Evolutionary conservation across 805 yeast species (phyloP).

Genomic region (Clavispora carvajalis): DNA sequence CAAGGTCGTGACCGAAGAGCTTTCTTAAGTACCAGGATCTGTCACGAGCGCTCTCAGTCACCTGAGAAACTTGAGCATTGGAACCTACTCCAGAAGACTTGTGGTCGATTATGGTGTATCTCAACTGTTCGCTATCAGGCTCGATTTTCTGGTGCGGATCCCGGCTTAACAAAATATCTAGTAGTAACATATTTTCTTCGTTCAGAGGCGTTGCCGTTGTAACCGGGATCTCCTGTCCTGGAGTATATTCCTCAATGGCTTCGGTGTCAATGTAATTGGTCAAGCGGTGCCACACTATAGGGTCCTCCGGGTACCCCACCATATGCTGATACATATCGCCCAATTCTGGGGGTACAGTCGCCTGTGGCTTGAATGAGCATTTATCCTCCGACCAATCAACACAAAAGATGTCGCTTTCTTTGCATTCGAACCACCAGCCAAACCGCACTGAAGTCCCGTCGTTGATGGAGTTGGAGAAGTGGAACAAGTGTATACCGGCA

Average conservation of each 20-base stretch:
- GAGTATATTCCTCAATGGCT: slow-evolving; percentile 17
- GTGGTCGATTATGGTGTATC: slow-evolving; percentile 39
- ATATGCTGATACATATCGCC: slow-evolving; percentile 26
- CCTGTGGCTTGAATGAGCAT: slow-evolving; percentile 1
- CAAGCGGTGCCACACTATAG: slow-evolving; percentile 12
- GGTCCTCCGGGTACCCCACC: slow-evolving; percentile 35
- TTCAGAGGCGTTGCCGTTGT: slow-evolving; percentile 46
- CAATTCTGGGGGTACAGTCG: slow-evolving; percentile 21
- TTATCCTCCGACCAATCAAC: slow-evolving; percentile 30
- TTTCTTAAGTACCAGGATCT: slow-evolving; percentile 52
- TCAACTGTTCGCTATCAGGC: slow-evolving; percentile 22
- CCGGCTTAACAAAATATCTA: slow-evolving; percentile 25
- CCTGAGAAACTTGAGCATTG: slow-evolving; percentile 23
- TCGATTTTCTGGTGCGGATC: slow-evolving; percentile 14
- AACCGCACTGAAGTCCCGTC: slow-evolving; percentile 23
- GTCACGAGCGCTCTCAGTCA: slow-evolving; percentile 46
- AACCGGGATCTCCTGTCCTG: slow-evolving; percentile 17
- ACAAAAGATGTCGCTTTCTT: slow-evolving; percentile 27
- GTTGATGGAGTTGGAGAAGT: slow-evolving; percentile 29
- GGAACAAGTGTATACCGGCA: slow-evolving; percentile 50
- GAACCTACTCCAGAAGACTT: slow-evolving; percentile 13
- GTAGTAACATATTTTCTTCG: slow-evolving; percentile 42
- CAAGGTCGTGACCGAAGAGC: slow-evolving; percentile 27
- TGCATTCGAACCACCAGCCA: slow-evolving; percentile 37
- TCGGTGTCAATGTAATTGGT: slow-evolving; percentile 17